phyloP scores from a whole-genome alignment of 306 rosid genomes.

The Glycine tomentella region DNA sequence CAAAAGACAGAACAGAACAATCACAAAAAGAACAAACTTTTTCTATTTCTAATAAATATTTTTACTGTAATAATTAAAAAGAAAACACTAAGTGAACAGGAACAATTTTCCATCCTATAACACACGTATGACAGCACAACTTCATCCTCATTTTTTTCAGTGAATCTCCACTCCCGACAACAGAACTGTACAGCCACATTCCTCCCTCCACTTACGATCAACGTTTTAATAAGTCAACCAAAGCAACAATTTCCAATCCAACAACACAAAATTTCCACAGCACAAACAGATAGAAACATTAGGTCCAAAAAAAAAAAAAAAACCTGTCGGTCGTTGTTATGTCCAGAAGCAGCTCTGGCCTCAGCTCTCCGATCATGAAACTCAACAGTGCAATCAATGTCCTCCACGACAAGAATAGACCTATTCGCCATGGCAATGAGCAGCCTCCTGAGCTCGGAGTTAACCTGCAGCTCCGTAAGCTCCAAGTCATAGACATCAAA shows the following conservation, averaged over 20 bases:
- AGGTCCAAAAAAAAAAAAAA: too few relatives aligned
- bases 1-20: background rate
- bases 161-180: background rate
- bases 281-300: too few relatives aligned
- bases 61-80: background rate
- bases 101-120: background rate
- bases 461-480: conserved; percentile 50
- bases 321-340: conserved; percentile 40
- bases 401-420: conserved; percentile 85
- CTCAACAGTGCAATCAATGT: conserved; percentile 71
- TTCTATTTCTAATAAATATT: background rate
- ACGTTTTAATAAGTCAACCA: too few relatives aligned
- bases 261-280: too few relatives aligned
- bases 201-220: too few relatives aligned
- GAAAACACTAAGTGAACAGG: background rate
- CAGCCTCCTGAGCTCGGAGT: conserved; percentile 60
- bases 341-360: background rate
- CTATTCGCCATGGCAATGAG: conserved; percentile 64
- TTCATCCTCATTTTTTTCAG: background rate
- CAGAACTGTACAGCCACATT: too few relatives aligned
- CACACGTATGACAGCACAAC: background rate
- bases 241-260: too few relatives aligned
- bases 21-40: background rate
- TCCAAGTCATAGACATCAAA: conserved; percentile 67
- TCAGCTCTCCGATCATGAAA: conserved; percentile 55